Conservation (phyloP, 2,329 filamentous ascomycete genomes). For the Sphaerulina vaccinii region DNA sequence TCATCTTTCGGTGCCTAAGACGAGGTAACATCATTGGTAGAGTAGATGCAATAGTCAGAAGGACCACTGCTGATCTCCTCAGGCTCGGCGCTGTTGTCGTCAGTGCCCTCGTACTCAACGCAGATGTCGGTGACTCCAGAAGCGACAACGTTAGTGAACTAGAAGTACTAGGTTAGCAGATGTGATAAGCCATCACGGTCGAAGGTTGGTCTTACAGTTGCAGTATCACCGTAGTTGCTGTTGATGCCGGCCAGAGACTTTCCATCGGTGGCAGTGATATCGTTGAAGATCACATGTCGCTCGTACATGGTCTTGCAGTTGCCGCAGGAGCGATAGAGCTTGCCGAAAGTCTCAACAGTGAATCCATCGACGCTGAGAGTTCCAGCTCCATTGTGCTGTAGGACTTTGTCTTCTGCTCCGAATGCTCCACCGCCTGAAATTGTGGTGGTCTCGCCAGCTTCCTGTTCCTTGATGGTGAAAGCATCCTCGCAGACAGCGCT, state of each 20-base stretch:
- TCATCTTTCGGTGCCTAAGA: conserved; percentile 11
- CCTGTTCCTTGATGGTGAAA: conserved; percentile 37
- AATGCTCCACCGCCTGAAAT: conserved; percentile 41
- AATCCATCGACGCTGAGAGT: conserved; percentile 40
- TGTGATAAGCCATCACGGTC: not conserved
- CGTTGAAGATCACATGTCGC: conserved; percentile 48
- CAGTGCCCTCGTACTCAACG: conserved; percentile 39
- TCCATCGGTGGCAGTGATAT: conserved; percentile 45
- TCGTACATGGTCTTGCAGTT: conserved; percentile 47
- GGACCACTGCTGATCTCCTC: conserved; percentile 34
- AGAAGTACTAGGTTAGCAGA: not conserved
- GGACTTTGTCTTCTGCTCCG: conserved; percentile 17
- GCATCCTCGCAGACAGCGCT: conserved; percentile 39
- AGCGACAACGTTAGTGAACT: conserved; percentile 41
- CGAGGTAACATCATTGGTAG: conserved; percentile 27
- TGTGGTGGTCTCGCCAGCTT: conserved; percentile 26
- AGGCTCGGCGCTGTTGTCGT: conserved; percentile 38
- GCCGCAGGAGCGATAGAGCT: conserved; percentile 53
- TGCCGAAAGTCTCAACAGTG: conserved; percentile 47
- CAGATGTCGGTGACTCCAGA: conserved; percentile 39
- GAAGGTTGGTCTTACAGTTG: not conserved
- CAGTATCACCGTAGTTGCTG: conserved; percentile 40
- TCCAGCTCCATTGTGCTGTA: conserved; percentile 44
- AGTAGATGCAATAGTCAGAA: conserved; percentile 37
- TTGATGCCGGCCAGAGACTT: conserved; percentile 51